Evolutionary conservation across 257 asterid species (phyloP), one percentile per base, ranked within the genome.

Genomic region (Coffea canephora): DNA sequence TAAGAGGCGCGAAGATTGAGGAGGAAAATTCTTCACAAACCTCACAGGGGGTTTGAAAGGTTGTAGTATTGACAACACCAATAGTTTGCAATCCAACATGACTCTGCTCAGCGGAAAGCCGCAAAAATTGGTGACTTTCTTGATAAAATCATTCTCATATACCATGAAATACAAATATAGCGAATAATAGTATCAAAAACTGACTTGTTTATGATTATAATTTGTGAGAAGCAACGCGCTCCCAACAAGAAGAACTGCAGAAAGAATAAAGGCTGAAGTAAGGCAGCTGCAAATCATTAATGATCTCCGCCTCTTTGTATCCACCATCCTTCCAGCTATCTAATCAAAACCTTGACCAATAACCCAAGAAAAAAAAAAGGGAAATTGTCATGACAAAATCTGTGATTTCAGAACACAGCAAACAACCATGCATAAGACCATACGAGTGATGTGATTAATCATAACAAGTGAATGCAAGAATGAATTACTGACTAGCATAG

Each of bases 31-130:
- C 23, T 25, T 46, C 1, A 31, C 31, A 31, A 50, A 91, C 96
- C 97, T 93, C 91, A 77, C 97, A 93, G 31, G 25, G 54, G 21
- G 72, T 83, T 1, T 77, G 25, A 78, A 87, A 66, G 25, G 85
- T 84, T 65, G 64, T 74, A 27, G 83, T 83, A 75, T 41, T 79
- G 39, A 82, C 6, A 69, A 83, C 68, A 73, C 82, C 76, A 71
- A 71, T 39, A 23, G 84, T 45, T 80, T 82, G 84, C 81, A 90
- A 87, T 69, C 85, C 86, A 73, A 85, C 68, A 81, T 84, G 54
- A 73, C 78, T 88, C 96, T 91, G 90, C 85, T 81, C 2, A 10
- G 21, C 71, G 46, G 70, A 78, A 43, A 66, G 19, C n/a, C 31
- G 46, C 12, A 73, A 73, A 46, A 48, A 21, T n/a, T 48, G 27